Evolutionary conservation across 2,329 filamentous ascomycete species (phyloP).

Genomic region (Penicillium brevicompactum): DNA sequence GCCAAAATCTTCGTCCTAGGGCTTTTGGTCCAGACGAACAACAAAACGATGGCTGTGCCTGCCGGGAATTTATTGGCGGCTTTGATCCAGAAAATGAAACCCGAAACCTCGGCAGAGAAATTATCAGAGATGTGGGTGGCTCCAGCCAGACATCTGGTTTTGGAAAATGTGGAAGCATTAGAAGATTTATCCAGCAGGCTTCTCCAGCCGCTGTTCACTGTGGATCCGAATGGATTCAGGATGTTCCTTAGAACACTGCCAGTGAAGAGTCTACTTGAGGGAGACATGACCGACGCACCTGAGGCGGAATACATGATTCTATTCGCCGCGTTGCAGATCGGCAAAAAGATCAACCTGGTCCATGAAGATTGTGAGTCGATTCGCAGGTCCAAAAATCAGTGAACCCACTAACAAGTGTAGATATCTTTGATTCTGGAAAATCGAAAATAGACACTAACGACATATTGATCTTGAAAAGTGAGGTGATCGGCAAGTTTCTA

Average conservation of each 20-base stretch:
- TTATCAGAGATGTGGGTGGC: slow-evolving; percentile 37
- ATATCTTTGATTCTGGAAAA: slow-evolving; percentile 26
- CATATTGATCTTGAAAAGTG: slow-evolving; percentile 37
- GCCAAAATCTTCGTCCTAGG: slow-evolving; percentile 35
- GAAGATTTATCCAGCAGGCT: slow-evolving; percentile 40
- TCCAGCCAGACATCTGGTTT: slow-evolving; percentile 39
- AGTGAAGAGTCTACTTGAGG: slow-evolving; percentile 51
- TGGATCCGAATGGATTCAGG: slow-evolving; percentile 36
- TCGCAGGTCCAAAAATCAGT: neutral
- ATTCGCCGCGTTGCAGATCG: slow-evolving; percentile 68
- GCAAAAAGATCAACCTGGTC: slow-evolving; percentile 70
- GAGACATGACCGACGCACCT: slow-evolving; percentile 49
- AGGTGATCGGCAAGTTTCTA: slow-evolving; percentile 41
- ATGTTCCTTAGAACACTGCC: slow-evolving; percentile 62
- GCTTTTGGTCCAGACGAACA: slow-evolving; percentile 35
- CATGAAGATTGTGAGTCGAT: slow-evolving; percentile 62
- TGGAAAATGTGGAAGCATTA: slow-evolving; percentile 38
- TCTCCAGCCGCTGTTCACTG: slow-evolving; percentile 38
- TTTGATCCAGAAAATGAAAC: slow-evolving; percentile 33
- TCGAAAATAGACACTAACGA: slow-evolving; percentile 14
- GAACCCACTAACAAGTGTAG: slow-evolving; percentile 23
- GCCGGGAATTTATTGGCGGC: slow-evolving; percentile 31
- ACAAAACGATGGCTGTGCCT: slow-evolving; percentile 31
- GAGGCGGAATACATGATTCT: slow-evolving; percentile 61
- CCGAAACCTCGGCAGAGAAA: slow-evolving; percentile 8